phyloP scores from a whole-genome alignment of 2,329 filamentous ascomycete genomes.

The Xylariaceae sp. region DNA sequence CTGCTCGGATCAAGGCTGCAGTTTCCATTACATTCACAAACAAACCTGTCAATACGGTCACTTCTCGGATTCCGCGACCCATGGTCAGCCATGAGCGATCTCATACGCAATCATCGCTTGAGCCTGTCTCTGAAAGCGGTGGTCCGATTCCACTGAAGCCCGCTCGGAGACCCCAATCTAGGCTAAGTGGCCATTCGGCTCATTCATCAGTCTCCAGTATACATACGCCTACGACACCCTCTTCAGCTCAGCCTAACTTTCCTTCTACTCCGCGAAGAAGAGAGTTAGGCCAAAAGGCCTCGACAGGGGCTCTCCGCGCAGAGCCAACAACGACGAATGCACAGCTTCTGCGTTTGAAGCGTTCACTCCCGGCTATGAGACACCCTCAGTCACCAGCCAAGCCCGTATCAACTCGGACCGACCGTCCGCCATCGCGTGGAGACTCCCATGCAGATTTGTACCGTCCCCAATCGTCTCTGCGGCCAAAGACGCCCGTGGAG shows the following conservation, averaged over 20 bases:
- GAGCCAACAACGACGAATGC: constrained; percentile 71
- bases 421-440: constrained; percentile 66
- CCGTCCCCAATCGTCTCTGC: constrained; percentile 59
- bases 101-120: constrained; percentile 75
- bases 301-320: constrained; percentile 59
- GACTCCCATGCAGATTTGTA: constrained; percentile 59
- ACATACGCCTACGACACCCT: constrained; percentile 65
- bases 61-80: constrained; percentile 81
- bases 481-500: constrained; percentile 77
- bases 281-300: constrained; percentile 63
- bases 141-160: constrained; percentile 67
- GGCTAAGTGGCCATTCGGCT: constrained; percentile 68
- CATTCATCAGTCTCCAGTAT: constrained; percentile 73
- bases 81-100: constrained; percentile 70
- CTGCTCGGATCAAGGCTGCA: constrained; percentile 73
- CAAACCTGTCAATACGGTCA: constrained; percentile 60
- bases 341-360: constrained; percentile 69
- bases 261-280: constrained; percentile 67
- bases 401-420: constrained; percentile 54
- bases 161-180: constrained; percentile 69
- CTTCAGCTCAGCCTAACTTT: constrained; percentile 59
- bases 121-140: constrained; percentile 90
- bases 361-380: constrained; percentile 67
- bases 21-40: constrained; percentile 92
- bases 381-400: constrained; percentile 60